These are phyloP conservation scores for Ceratobasidium sp. DNA, from an alignment of 1,284 basidiomycete genomes.

Conservation along the genomic window DNA sequence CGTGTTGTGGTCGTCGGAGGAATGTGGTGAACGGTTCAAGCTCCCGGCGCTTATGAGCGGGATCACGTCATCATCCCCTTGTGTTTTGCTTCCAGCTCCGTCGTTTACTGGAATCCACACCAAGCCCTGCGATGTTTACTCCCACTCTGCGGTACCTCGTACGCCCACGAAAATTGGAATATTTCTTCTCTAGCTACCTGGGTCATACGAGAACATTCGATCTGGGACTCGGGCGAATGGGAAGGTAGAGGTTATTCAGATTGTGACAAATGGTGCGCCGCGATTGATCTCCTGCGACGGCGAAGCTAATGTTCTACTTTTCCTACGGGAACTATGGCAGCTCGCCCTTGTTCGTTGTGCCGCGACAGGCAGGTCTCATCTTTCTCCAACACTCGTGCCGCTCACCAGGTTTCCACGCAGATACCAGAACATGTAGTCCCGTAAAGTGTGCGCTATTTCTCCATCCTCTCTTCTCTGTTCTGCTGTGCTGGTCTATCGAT, in stretches of 20 bases:
- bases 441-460: conserved; percentile 73
- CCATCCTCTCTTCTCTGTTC: conserved; percentile 16
- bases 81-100: no score
- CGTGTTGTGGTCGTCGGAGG: no score
- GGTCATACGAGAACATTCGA: no score
- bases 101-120: no score
- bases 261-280: conserved; percentile 84
- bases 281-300: conserved; percentile 50
- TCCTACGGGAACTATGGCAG: conserved; percentile 82
- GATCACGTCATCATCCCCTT: no score
- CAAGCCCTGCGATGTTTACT: no score
- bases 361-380: conserved; percentile 73
- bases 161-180: no score
- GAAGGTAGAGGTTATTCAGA: conserved; percentile 67
- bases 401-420: conserved; percentile 57
- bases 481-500: background rate
- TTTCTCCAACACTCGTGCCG: background rate
- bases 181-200: no score
- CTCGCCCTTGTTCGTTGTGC: conserved; percentile 87
- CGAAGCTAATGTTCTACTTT: background rate
- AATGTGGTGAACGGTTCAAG: no score
- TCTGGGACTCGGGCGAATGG: no score
- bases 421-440: conserved; percentile 92
- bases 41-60: no score
- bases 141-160: no score